phyloP scores from a whole-genome alignment of 345 rosid species.

The Syzygium grande region DNA sequence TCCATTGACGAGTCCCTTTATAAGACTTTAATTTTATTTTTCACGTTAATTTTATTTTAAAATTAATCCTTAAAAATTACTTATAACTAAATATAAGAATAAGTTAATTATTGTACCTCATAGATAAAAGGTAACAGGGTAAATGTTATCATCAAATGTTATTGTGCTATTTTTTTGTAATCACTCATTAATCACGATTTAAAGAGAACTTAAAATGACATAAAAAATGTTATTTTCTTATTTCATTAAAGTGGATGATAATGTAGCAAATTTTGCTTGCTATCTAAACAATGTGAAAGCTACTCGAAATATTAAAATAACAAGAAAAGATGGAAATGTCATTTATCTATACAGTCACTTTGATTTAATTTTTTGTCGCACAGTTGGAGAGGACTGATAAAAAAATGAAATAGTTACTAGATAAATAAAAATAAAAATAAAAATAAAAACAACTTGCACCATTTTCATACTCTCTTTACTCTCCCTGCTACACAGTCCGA shows the following conservation, averaged over 20 bases:
- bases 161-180: not conserved
- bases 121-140: not conserved
- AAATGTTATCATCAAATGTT: not conserved
- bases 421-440: no score
- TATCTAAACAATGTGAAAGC: not conserved
- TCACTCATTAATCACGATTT: not conserved
- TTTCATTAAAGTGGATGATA: not conserved
- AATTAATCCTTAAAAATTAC: not conserved
- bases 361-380: not conserved
- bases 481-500: not conserved
- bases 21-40: not conserved
- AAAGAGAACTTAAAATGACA: not conserved
- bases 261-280: not conserved
- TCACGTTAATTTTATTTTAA: not conserved
- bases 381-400: not conserved
- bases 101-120: not conserved
- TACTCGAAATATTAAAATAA: not conserved
- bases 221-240: not conserved
- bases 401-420: no score
- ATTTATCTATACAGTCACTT: not conserved
- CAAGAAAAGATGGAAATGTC: not conserved
- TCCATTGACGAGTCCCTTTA: not conserved
- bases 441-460: no score
- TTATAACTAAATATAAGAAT: not conserved
- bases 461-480: not conserved